Conservation (phyloP, 2,329 filamentous ascomycete species). For the Huntiella bhutanensis region DNA sequence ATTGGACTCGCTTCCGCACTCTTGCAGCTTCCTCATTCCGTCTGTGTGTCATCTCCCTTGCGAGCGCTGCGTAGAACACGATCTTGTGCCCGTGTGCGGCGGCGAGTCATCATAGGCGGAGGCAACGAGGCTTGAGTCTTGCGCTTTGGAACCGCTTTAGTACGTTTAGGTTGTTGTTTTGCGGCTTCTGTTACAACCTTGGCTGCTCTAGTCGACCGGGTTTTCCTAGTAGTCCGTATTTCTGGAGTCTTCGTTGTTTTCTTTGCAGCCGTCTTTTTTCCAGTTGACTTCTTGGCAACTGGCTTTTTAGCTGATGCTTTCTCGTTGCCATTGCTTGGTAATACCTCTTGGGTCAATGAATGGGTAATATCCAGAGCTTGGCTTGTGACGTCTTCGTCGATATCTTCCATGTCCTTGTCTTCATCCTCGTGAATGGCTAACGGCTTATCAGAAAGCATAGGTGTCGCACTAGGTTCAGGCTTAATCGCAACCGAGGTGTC, state of each 20-base stretch:
- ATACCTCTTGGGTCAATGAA: background rate
- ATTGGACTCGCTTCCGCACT: too few species aligned
- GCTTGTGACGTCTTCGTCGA: background rate
- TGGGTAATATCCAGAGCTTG: background rate
- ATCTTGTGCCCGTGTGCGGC: background rate
- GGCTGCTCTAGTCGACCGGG: too few species aligned
- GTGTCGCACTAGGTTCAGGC: background rate
- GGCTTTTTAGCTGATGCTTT: background rate
- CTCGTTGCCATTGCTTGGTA: background rate
- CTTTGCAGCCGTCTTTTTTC: background rate
- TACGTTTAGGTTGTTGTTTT: too few species aligned
- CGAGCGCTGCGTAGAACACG: too few species aligned
- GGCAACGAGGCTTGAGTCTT: background rate
- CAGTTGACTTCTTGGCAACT: background rate
- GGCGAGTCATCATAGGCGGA: background rate
- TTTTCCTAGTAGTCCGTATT: too few species aligned
- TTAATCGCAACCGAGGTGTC: background rate
- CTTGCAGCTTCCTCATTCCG: too few species aligned
- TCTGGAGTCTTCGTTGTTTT: background rate
- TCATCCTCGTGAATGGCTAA: too few species aligned
- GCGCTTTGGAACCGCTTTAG: background rate
- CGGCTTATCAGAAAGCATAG: background rate
- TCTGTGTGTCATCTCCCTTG: too few species aligned
- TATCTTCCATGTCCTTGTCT: background rate
- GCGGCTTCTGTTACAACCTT: too few species aligned